Base-by-base conservation (phyloP, 208 protist species). In the Trypanosoma grayi region DNA sequence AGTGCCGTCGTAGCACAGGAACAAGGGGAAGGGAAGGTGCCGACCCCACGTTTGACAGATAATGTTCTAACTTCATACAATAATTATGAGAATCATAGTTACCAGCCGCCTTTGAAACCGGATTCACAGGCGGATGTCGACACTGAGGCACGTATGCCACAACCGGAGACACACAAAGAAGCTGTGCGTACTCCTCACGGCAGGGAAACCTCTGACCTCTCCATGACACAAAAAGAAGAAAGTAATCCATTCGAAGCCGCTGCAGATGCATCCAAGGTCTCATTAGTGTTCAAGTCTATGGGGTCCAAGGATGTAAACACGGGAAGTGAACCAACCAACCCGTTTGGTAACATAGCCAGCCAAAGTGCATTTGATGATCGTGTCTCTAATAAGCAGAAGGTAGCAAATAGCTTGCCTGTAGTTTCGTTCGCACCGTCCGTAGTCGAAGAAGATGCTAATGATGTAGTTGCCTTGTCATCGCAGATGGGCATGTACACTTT, bases 11-110 rank as follows among this genome's bases (percentile, higher is more conserved):
- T 37, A 37, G 47, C n/a, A 53, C 28, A n/a, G n/a, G n/a, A n/a
- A n/a, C n/a, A n/a, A n/a, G n/a, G n/a, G n/a, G n/a, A n/a, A n/a
- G n/a, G n/a, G n/a, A 14, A 31, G 6, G 1, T 30, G 31, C 20
- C 14, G 18, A 6, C 14, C 14, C 20, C 31, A 31, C 2, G 30
- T 16, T 13, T 55, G 56, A 48, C 39, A 9, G 54, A 43, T 24
- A 45, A n/a, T 47, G 24, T 36, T 20, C 47, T 64, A 22, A 56
- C 36, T 34, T 53, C 47, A 4, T 64, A 64, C 37, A 64, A 60
- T 18, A 60, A 47, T 27, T 55, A 64, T 37, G 59, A 64, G 27
- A 20, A 54, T 45, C 22, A 43, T 10, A 56, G 36, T 55, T 64
- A 55, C 37, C 18, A 36, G 3, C 54, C 27, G 11, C 24, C n/a